Evolutionary conservation across 108 stramenopile genomes (phyloP).

Genomic region (Mediolabrus comicus): DNA sequence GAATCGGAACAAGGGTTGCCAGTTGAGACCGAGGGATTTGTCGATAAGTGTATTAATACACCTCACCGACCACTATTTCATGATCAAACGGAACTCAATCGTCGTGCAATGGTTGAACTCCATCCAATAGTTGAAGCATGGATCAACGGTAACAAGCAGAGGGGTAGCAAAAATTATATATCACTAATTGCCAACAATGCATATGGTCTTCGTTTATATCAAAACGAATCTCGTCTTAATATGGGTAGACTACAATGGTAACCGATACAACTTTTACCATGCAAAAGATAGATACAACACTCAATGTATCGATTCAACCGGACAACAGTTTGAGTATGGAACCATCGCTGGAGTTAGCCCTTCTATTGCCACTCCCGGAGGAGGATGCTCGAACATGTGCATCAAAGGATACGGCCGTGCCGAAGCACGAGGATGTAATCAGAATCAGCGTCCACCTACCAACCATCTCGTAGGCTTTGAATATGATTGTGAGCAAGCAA

Average conservation of each 20-base stretch:
- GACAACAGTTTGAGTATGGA: not conserved
- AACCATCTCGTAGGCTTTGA: not conserved
- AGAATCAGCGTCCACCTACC: not conserved
- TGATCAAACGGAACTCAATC: slow-evolving; percentile 8
- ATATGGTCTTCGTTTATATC: slow-evolving; percentile 52
- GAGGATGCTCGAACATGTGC: not conserved
- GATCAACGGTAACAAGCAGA: too few relatives aligned
- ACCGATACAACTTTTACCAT: not conserved
- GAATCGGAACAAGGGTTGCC: too few relatives aligned
- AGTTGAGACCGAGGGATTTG: too few relatives aligned
- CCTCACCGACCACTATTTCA: too few relatives aligned
- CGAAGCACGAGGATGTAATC: not conserved
- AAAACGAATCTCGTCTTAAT: slow-evolving; percentile 41
- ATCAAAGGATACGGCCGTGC: not conserved
- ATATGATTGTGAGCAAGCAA: not conserved
- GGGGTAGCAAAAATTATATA: too few relatives aligned
- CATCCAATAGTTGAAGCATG: slow-evolving; percentile 44
- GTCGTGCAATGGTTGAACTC: slow-evolving; percentile 3
- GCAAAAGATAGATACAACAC: not conserved
- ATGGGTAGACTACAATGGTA: slow-evolving; percentile 14
- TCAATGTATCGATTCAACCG: not conserved
- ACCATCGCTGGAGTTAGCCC: not conserved
- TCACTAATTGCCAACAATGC: slow-evolving; percentile 34
- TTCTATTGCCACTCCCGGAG: not conserved
- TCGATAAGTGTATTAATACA: too few relatives aligned